Percentiles rank a stretch among this genome's conserved stretches.
Conservation (phyloP, 768 basidiomycete species). For the Lactarius pseudohatsudake region DNA sequence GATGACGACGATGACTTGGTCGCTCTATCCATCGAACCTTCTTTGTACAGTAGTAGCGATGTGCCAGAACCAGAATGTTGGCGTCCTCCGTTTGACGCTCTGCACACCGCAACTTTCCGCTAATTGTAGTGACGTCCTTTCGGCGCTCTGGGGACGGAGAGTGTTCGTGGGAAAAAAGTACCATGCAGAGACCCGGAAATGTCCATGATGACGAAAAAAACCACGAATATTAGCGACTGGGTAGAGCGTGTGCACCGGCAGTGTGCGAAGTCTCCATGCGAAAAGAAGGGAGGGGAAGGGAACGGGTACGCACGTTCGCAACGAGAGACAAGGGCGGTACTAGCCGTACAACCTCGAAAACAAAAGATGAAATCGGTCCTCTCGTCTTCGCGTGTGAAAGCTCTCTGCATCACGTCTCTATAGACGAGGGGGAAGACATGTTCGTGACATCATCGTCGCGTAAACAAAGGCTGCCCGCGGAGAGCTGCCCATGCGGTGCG, state of each 20-base stretch:
- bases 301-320: background rate
- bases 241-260: background rate
- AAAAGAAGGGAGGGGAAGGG: background rate
- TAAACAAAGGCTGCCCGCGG: conserved; percentile 19
- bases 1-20: background rate
- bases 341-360: background rate
- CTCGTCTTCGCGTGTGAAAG: background rate
- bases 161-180: background rate
- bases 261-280: background rate
- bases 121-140: background rate
- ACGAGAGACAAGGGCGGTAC: background rate
- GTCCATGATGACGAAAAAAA: background rate
- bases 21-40: background rate
- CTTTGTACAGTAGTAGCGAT: background rate
- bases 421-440: background rate
- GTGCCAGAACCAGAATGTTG: background rate
- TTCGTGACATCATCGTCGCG: conserved; percentile 12
- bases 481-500: conserved; percentile 10
- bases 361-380: background rate
- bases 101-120: background rate
- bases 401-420: background rate
- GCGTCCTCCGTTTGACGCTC: background rate
- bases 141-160: background rate
- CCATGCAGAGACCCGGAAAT: background rate
- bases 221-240: background rate